phyloP scores from a whole-genome alignment of 164 flowering plant genomes.

The Hamamelis virginiana region DNA sequence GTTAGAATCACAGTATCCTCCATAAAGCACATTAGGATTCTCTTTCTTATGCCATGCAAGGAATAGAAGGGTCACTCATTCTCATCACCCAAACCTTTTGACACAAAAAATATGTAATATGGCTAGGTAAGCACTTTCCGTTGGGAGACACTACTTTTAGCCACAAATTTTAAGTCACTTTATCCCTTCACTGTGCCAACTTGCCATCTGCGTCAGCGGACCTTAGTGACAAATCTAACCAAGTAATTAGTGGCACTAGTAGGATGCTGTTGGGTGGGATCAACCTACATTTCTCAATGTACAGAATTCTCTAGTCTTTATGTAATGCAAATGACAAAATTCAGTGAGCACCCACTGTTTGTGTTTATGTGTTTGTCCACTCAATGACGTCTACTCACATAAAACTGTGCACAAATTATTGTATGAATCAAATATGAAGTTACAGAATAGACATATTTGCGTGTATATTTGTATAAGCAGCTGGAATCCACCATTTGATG shows the following conservation, averaged over 20 bases:
- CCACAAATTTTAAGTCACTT: neutral
- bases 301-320: neutral
- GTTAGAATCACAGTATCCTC: slow-evolving; percentile 49
- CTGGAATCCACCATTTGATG: too few species aligned
- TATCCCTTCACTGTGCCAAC: neutral
- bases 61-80: neutral
- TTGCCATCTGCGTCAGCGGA: neutral
- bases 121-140: neutral
- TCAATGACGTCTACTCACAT: too few species aligned
- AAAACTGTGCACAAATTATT: too few species aligned
- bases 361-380: neutral
- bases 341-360: neutral
- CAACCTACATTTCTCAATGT: neutral
- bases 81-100: neutral
- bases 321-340: neutral
- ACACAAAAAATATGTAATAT: neutral
- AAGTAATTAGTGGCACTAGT: too few species aligned
- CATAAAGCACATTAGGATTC: slow-evolving; percentile 18
- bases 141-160: slow-evolving; percentile 1
- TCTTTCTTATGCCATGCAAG: neutral
- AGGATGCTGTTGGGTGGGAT: neutral
- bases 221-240: too few species aligned
- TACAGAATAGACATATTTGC: too few species aligned
- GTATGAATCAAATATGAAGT: too few species aligned
- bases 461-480: too few species aligned